A percentile compares a stretch with the other conserved stretches of the same genome.
Evolutionary conservation across 2,329 filamentous ascomycete species (phyloP).

Genomic region (Diaporthe citrichinensis): DNA sequence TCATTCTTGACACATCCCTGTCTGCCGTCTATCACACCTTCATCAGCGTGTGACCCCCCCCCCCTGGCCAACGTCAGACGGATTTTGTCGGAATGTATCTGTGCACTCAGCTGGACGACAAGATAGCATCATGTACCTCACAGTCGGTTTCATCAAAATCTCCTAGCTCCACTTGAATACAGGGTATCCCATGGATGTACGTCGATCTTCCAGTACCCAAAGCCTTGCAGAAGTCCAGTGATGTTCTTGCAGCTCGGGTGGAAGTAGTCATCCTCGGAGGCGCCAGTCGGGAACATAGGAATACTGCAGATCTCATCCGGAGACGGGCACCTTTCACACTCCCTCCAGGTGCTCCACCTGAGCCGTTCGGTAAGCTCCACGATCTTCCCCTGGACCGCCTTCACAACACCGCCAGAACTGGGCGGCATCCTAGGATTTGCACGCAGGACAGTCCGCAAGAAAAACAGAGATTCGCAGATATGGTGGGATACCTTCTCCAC

Average conservation of each 20-base stretch:
- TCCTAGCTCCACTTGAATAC: too few species aligned
- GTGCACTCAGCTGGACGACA: neutral
- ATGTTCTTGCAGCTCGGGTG: slow-evolving; percentile 48
- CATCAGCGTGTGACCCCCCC: too few species aligned
- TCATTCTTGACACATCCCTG: neutral
- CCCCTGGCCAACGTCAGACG: neutral
- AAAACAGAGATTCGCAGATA: slow-evolving; percentile 56
- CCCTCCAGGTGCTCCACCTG: slow-evolving; percentile 54
- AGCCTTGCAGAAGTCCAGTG: neutral
- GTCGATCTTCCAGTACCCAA: neutral
- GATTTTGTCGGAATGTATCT: neutral
- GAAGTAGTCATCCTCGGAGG: slow-evolving; percentile 47
- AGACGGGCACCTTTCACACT: slow-evolving; percentile 50
- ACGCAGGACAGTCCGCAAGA: slow-evolving; percentile 46
- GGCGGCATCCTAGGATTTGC: neutral
- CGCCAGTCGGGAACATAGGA: slow-evolving; percentile 57
- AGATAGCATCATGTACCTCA: neutral
- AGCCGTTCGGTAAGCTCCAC: slow-evolving; percentile 48
- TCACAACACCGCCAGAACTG: neutral
- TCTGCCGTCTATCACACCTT: neutral
- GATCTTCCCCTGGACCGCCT: slow-evolving; percentile 39
- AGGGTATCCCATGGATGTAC: neutral
- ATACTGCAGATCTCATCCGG: slow-evolving; percentile 54
- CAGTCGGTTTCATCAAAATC: neutral
- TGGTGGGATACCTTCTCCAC: slow-evolving; percentile 54